These are phyloP conservation scores for Aspergillus bombycis DNA, from an alignment of 2,329 filamentous ascomycete species.

Conservation along the genomic window DNA sequence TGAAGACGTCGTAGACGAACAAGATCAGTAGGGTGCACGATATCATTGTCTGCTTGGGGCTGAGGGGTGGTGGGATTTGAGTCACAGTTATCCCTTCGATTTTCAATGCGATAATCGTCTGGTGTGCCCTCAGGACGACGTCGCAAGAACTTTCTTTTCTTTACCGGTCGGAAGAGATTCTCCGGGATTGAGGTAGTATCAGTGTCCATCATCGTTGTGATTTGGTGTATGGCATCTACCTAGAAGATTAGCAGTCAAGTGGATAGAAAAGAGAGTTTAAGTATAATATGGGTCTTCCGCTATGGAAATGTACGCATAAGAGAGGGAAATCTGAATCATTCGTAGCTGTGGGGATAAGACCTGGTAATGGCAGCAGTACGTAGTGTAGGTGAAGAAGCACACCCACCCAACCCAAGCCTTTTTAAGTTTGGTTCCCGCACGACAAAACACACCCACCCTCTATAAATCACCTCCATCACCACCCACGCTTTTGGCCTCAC, in stretches of 20 bases:
- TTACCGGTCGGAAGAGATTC: constrained; percentile 51
- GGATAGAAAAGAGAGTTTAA: not conserved
- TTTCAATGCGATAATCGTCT: constrained; percentile 14
- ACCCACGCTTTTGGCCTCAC: not conserved
- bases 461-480: not conserved
- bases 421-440: constrained; percentile 7
- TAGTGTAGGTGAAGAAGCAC: not conserved
- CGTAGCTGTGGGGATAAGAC: not conserved
- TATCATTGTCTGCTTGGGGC: constrained; percentile 17
- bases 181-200: constrained; percentile 28
- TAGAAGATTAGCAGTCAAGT: not conserved
- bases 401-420: not conserved
- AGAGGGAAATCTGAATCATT: not conserved
- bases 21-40: constrained; percentile 33
- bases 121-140: constrained; percentile 40
- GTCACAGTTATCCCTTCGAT: not conserved
- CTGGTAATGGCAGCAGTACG: not conserved
- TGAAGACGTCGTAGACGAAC: constrained; percentile 43
- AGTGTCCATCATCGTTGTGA: constrained; percentile 31
- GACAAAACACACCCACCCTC: constrained; percentile 1
- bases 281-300: not conserved
- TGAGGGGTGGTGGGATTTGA: constrained; percentile 14
- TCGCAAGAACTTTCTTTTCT: constrained; percentile 55
- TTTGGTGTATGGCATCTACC: not conserved
- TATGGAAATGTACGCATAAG: not conserved